Base-by-base conservation (phyloP, 495 filamentous ascomycete genomes). In the Aspergillus cavernicola region DNA sequence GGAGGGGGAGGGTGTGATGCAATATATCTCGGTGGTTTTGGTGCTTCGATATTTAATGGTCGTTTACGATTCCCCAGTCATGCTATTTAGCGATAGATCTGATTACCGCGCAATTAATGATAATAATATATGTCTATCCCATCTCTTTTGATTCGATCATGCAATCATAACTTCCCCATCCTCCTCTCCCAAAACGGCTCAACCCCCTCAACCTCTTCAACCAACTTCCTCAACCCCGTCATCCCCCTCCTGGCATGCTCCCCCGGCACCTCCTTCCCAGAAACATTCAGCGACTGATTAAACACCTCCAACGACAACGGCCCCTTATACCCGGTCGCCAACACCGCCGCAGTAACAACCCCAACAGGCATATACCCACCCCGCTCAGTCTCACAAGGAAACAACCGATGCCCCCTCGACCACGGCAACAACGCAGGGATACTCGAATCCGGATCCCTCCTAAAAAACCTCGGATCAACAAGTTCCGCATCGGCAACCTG, bases 281-380 rank as follows among this genome's bases (percentile, higher is more conserved):
- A 51, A 29, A 56, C 26, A 42, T 60, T 61, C 35, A 69, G 35
- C 32, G 66, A 69, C 3, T 41, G 19, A 51, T 71, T 71, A 45
- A 88, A 88, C 2, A 87, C 80, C 65, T 88, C 85, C n/a, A 86
- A 28, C 3, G 79, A 84, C 15, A 86, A 73, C 70, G 80, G 86
- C 1, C 80, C 81, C 49, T 71, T 64, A 39, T 82, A 86, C 0
- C 85, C 84, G 2, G 85, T 87, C 16, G 60, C 69, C 11, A 86
- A 59, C 8, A 88, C 84, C 1, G 81, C 84, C 45, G 73, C 70
- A 0, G 79, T 61, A 26, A 88, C 79, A n/a, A 80, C 66, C n/a
- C 77, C 59, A 7, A 86, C 77, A 1, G 85, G 85, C 45, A 88
- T 68, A 66, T 86, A 87, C 0, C 80, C 83, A 0, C 82, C 79